Evolutionary conservation across 441 rosid species (phyloP).

Genomic region (Adansonia grandidieri): DNA sequence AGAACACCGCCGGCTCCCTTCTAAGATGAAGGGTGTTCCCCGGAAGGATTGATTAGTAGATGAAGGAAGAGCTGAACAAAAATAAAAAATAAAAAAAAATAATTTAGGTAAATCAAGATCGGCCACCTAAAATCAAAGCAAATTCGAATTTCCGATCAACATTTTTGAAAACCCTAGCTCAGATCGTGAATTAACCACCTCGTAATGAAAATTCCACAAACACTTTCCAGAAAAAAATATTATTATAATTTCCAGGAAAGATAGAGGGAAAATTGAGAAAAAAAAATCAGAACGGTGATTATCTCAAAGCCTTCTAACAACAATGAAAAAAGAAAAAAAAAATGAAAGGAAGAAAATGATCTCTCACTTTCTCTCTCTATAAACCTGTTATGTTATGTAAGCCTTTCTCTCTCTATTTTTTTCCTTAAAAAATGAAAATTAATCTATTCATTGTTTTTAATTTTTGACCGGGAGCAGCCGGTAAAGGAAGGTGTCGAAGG

Average conservation of each 20-base stretch:
- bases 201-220: background rate
- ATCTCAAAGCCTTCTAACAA: constrained; percentile 38
- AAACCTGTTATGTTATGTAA: background rate
- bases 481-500: constrained; percentile 17
- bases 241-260: background rate
- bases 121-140: constrained; percentile 42
- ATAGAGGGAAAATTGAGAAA: background rate
- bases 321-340: background rate
- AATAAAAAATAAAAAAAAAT: background rate
- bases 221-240: constrained; percentile 21
- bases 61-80: background rate
- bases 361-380: constrained; percentile 22
- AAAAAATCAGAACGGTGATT: constrained; percentile 25
- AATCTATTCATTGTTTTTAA: background rate
- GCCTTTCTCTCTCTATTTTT: background rate
- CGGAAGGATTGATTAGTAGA: background rate
- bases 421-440: background rate
- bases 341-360: background rate
- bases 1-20: constrained; percentile 5
- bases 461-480: constrained; percentile 35
- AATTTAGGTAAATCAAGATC: constrained; percentile 42
- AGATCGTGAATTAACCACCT: constrained; percentile 34
- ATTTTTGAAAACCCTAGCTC: constrained; percentile 58
- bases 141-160: constrained; percentile 55
- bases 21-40: background rate